A percentile compares a stretch with the other conserved stretches of the same genome.
Conservation (phyloP, 169 alveolate species). For the Cryptosporidium viatorum region DNA sequence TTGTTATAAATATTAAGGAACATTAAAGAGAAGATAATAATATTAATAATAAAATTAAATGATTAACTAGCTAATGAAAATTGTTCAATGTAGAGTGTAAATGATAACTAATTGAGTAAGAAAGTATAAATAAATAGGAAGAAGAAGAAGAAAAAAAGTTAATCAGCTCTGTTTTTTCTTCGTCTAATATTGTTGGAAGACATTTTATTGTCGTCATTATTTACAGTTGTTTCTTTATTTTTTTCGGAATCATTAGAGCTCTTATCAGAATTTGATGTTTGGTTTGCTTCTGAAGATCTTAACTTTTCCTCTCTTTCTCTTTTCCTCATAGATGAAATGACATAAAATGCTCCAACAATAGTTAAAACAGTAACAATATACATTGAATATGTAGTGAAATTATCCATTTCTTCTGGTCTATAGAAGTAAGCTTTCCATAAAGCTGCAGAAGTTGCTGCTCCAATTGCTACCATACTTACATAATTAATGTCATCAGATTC, state of each 20-base stretch:
- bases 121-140: too few species aligned
- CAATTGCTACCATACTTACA: slow-evolving; percentile 74
- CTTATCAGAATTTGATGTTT: background rate
- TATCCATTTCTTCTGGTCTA: slow-evolving; percentile 75
- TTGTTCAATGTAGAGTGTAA: background rate
- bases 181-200: slow-evolving; percentile 15
- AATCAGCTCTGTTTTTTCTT: slow-evolving; percentile 71
- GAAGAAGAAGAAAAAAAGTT: background rate
- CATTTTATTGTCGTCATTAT: slow-evolving; percentile 8
- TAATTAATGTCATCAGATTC: slow-evolving; percentile 56
- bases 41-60: background rate
- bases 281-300: background rate
- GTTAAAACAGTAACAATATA: slow-evolving; percentile 63
- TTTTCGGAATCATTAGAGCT: background rate
- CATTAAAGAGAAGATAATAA: background rate
- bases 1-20: background rate
- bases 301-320: slow-evolving; percentile 27
- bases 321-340: slow-evolving; percentile 47
- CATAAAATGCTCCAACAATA: slow-evolving; percentile 50
- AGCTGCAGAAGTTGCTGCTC: slow-evolving; percentile 75
- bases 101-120: background rate
- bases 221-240: background rate
- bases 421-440: slow-evolving; percentile 70
- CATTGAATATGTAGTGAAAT: slow-evolving; percentile 68
- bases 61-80: background rate